These are phyloP conservation scores for Mortierella polycephala DNA, from an alignment of 371 early-diverging fungal species.

Conservation along the genomic window DNA sequence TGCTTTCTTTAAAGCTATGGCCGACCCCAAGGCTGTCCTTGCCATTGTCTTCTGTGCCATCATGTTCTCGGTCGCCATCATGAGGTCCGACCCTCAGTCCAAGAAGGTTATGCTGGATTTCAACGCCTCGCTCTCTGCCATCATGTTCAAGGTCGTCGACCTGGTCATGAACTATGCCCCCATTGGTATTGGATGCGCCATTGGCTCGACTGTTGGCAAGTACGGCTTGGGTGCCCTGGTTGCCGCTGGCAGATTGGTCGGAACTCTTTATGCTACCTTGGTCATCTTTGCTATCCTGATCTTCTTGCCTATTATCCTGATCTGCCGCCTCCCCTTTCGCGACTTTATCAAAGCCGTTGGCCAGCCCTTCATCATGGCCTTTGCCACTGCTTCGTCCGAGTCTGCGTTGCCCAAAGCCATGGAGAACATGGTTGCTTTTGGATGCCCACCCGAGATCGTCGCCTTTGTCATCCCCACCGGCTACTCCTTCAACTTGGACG, in stretches of 20 bases:
- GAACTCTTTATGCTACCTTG: conserved; percentile 71
- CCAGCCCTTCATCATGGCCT: conserved; percentile 82
- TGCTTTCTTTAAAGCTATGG: conserved; percentile 64
- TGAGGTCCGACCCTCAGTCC: conserved; percentile 63
- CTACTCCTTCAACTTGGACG: conserved; percentile 88
- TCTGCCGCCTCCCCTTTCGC: conserved; percentile 65
- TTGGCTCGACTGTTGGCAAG: conserved; percentile 76
- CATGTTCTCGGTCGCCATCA: conserved; percentile 77
- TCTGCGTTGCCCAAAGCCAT: conserved; percentile 83
- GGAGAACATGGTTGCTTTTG: conserved; percentile 78
- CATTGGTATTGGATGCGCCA: conserved; percentile 75
- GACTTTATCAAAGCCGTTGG: conserved; percentile 66
- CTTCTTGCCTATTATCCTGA: conserved; percentile 72
- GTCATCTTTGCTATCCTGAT: conserved; percentile 69
- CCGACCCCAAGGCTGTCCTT: conserved; percentile 66
- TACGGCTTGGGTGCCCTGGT: conserved; percentile 73
- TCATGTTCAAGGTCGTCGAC: conserved; percentile 79
- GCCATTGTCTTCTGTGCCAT: conserved; percentile 76
- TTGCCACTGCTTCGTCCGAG: conserved; percentile 87
- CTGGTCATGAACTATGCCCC: conserved; percentile 82
- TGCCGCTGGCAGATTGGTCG: conserved; percentile 77
- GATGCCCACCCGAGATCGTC: conserved; percentile 76
- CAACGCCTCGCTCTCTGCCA: conserved; percentile 66
- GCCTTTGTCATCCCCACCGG: conserved; percentile 84
- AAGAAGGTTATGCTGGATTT: conserved; percentile 68